Evolutionary conservation across 2,329 filamentous ascomycete genomes (phyloP), one percentile per base, ranked within the genome.

Genomic region (Diaporthe sp.): DNA sequence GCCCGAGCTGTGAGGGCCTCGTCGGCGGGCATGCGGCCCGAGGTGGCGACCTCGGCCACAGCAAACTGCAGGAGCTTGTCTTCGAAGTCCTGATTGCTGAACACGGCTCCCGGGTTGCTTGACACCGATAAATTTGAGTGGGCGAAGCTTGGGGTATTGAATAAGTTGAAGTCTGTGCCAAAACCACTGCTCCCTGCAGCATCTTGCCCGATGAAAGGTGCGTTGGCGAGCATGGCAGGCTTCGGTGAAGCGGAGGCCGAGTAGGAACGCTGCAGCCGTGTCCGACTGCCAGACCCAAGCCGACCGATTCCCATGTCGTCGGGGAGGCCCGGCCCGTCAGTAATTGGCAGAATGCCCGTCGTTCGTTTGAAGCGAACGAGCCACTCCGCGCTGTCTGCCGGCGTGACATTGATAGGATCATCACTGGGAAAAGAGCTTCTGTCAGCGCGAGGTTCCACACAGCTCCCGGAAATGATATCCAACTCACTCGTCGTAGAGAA

Each of bases 371-470:
- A 92, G 58, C 90, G 86, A 72, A 87, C 85, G 17, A 92, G 84
- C 91, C 91, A 92, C 80, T 92, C 90, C 0, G 85, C 86, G 76
- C 92, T 92, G 78, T 92, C 91, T 39, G 90, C 90, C 0, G 89
- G 88, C 0, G 90, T 92, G 77, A 91, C 88, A 79, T 92, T 92
- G 88, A 90, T 92, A 3, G 89, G 89, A 77, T 92, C 90, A 73
- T 92, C 90, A 73, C 89, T 90, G 58, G 1, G 1, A 25, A 32
- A 9, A 6, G 50, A 22, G 9, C 6, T 6, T 15, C 2, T 70
- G 32, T 68, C 17, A 68, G 63, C 47, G 37, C 25, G 55, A n/a
- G 35, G 9, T 6, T n/a, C 22, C 17, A 13, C 35, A 17, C 10
- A 47, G 30, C 17, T 10, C 55, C 42, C 30, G 10, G 9, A 37